Evolutionary conservation across 441 rosid species (phyloP), one percentile per base, ranked within the genome.

Genomic region (Daphne laureola): DNA sequence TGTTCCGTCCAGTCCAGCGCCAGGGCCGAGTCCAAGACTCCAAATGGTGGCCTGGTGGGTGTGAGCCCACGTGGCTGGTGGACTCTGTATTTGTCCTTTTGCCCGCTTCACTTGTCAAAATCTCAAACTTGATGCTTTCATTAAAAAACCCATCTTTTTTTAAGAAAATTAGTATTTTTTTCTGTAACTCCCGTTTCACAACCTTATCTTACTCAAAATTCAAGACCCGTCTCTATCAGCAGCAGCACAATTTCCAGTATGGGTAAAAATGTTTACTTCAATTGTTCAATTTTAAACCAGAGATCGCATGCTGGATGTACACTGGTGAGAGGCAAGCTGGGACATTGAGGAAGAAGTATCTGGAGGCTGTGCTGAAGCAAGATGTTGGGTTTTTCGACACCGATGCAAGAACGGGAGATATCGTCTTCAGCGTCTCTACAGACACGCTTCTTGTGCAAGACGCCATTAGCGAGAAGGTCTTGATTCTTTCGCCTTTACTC

Each of bases 371-470:
- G 36, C 63, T 92, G 70, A 88, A 84, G 64, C 98, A 92, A 77
- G 98, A 92, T 64, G 98, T 92, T 63, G 98, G 96, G 0, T 92
- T 88, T 78, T 92, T 86, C 65, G 98, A 92, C 61, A 92, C 98
- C 5, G 98, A 92, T 78, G 98, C 98, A 40, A 79, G 96, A 77
- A 92, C 98, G 52, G 96, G 96, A 12, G 98, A 92, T 59, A 79
- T 92, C 58, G 96, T 92, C 77, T 88, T 92, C 63, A 84, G 96
- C 73, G 88, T 92, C 65, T 92, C 98, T 15, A 92, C 98, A 6
- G 98, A 92, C 69, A 92, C 98, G 57, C 86, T 92, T 58, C 96
- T 92, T 43, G 98, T 92, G 62, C 96, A 92, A 84, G 98, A 92
- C 63, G 98, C 98, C 79, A 92, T 92, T 58, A 88, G 98, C 57